A percentile compares a stretch with the other conserved stretches of the same genome.
Evolutionary conservation across 2,329 filamentous ascomycete genomes (phyloP).

Genomic region (Colletotrichum camelliae): DNA sequence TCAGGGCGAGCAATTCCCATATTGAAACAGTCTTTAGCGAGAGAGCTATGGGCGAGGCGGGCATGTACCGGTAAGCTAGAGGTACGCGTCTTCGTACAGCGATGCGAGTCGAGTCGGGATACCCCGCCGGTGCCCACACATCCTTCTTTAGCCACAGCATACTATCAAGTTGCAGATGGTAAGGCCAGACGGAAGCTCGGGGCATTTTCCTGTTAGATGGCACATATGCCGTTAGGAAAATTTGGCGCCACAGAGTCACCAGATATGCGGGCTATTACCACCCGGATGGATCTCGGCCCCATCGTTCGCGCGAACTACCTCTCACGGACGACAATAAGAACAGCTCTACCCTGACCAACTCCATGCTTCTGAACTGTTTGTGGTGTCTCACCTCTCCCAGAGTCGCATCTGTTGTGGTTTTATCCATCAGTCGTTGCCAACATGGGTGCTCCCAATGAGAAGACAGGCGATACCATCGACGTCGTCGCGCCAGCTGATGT

Average conservation of each 20-base stretch:
- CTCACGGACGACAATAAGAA: not conserved
- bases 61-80: not conserved
- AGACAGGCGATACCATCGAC: not conserved
- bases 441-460: not conserved
- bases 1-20: not conserved
- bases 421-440: not conserved
- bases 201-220: not conserved
- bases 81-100: not conserved
- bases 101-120: not conserved
- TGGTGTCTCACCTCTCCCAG: not conserved
- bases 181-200: not conserved
- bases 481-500: not conserved
- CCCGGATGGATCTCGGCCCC: not conserved
- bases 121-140: not conserved
- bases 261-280: not conserved
- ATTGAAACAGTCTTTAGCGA: not conserved
- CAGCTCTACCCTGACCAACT: not conserved
- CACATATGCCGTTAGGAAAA: not conserved
- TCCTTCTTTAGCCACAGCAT: not conserved
- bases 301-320: not conserved
- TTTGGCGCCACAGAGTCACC: not conserved
- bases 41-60: not conserved
- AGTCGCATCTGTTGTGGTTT: not conserved
- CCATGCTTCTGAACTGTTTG: not conserved
- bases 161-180: not conserved